Evolutionary conservation across 495 filamentous ascomycete species (phyloP), one percentile per base, ranked within the genome.

Genomic region (Penicillium ucsense): DNA sequence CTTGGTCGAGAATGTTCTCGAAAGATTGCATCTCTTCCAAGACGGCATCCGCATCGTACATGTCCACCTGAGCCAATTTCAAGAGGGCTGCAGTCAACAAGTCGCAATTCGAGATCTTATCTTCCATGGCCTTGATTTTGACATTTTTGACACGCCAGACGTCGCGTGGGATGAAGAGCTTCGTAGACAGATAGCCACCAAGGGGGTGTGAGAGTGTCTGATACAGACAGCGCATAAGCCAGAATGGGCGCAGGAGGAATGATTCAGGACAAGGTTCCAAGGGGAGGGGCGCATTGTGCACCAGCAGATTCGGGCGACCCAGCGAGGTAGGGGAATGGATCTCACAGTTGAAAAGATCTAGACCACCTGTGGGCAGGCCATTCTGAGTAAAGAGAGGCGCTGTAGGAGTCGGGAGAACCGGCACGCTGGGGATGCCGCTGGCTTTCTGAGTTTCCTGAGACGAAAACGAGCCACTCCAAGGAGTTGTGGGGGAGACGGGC

Each of bases 1-100:
- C 88, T 57, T 89, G 83, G 56, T 97, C 92, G 31, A 98, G 75
- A 34, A 96, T 75, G 45, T 71, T 74, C 66, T 98, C 92, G 30
- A 98, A 74, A n/a, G 80, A 72, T 59, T 96, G 88, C 88, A 98
- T 94, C 61, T 98, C 92, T 55, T 95, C 90, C 31, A 94, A 70
- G 10, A 98, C 81, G 12, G 89, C 86, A 54, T 94, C 89, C 3
- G 90, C 87, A 61, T 97, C 90, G 50, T 81, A 83, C 3, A 81
- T 89, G 54, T 96, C 89, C 4, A 95, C 89, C 44, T 80, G 78
- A 10, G 82, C 78, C 30, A 98, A 74, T 57, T 88, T 91, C 38
- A 86, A 74, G 38, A 98, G 71, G 10, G 92, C 90, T 3, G 92
- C 94, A 6, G 90, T 96, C 35, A 98, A 72, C 34, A 89, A 72